Percentiles rank a stretch among this genome's conserved stretches.
These are phyloP conservation scores for Suhomyces sp. DNA, from an alignment of 805 yeast species.

Conservation along the genomic window DNA sequence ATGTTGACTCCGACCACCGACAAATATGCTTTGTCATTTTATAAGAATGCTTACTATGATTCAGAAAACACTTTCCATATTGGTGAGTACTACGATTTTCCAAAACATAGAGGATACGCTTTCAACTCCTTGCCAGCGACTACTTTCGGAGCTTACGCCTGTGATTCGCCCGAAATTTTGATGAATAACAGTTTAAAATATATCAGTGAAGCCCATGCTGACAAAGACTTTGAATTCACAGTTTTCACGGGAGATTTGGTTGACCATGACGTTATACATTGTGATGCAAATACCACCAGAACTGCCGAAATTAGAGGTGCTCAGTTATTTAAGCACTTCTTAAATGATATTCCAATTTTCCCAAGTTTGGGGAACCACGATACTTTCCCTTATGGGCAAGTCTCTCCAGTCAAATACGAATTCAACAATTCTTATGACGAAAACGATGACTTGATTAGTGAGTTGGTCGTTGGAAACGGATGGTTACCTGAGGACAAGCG, in stretches of 20 bases:
- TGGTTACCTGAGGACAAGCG: constrained; percentile 32
- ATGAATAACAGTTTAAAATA: constrained; percentile 57
- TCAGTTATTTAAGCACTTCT: constrained; percentile 51
- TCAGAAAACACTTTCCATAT: constrained; percentile 22
- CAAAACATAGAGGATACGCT: constrained; percentile 26
- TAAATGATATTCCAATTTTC: constrained; percentile 55
- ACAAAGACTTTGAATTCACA: constrained; percentile 53
- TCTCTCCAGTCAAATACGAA: constrained; percentile 48
- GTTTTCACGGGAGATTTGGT: constrained; percentile 74
- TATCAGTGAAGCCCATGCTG: constrained; percentile 34
- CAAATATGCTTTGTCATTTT: constrained; percentile 23
- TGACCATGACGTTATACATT: constrained; percentile 58
- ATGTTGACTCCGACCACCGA: constrained; percentile 12
- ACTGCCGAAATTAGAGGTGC: constrained; percentile 73
- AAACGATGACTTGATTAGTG: constrained; percentile 38
- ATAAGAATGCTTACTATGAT: constrained; percentile 31
- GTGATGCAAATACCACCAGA: constrained; percentile 60
- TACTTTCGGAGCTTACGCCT: constrained; percentile 58
- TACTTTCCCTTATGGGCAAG: constrained; percentile 68
- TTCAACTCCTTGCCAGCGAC: constrained; percentile 52
- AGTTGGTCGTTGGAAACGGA: constrained; percentile 36
- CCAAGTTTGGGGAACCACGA: constrained; percentile 73
- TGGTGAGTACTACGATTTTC: constrained; percentile 37
- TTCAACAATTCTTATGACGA: constrained; percentile 33
- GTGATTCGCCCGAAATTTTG: constrained; percentile 66